phyloP scores from a whole-genome alignment of 148 eudicot genomes.

The Agrostemma githago region DNA sequence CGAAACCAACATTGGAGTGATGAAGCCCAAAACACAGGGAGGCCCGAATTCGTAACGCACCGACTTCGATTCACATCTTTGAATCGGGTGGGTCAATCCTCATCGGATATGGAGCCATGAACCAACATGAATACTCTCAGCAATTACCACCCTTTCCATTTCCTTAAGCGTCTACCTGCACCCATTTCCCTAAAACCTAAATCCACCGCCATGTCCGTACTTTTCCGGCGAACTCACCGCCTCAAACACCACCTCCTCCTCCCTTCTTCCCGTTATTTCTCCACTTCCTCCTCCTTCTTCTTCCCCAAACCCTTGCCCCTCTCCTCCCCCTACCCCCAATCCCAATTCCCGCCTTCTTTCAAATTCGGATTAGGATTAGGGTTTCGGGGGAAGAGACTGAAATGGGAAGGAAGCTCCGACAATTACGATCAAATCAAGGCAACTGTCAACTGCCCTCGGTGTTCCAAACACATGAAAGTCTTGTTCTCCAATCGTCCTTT shows the following conservation, averaged over 20 bases:
- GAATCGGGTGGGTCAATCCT: no score
- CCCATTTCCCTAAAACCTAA: background rate
- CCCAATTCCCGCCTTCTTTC: background rate
- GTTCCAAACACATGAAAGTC: slow-evolving; percentile 55
- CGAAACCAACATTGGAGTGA: no score
- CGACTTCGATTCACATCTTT: no score
- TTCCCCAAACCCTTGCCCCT: background rate
- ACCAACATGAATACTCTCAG: no score
- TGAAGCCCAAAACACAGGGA: no score
- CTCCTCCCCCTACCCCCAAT: background rate
- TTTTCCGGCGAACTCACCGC: slow-evolving; percentile 14
- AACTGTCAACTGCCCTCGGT: slow-evolving; percentile 71
- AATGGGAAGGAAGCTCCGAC: slow-evolving; percentile 72
- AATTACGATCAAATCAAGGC: slow-evolving; percentile 69
- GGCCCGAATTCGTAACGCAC: no score
- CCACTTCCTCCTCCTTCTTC: slow-evolving; percentile 16
- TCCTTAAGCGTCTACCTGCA: background rate
- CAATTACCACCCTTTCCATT: background rate
- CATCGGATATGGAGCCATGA: no score
- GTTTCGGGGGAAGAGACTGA: slow-evolving; percentile 28
- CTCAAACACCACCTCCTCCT: background rate
- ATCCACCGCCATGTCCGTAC: slow-evolving; percentile 12
- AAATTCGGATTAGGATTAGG: slow-evolving; percentile 36
- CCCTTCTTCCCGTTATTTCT: slow-evolving; percentile 16
- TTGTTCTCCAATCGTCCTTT: slow-evolving; percentile 80